phyloP scores from a whole-genome alignment of 176 grass and related monocot genomes.

The Rhipidocladum racemiflorum region DNA sequence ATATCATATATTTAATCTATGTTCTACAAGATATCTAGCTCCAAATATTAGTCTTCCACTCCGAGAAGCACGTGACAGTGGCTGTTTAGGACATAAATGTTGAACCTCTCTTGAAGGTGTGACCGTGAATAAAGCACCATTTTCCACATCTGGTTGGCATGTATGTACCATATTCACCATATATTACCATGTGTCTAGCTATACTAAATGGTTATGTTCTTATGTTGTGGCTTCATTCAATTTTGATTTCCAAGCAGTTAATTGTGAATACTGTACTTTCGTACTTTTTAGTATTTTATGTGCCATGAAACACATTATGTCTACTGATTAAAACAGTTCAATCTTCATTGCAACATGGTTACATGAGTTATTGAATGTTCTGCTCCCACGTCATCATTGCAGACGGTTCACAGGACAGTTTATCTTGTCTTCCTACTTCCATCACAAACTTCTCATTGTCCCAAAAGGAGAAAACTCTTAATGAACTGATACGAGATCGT shows the following conservation, averaged over 20 bases:
- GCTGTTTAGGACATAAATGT: background rate
- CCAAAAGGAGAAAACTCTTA: conserved; percentile 82
- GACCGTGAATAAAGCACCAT: background rate
- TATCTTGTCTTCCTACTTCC: conserved; percentile 50
- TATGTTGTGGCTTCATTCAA: conserved; percentile 2
- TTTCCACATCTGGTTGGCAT: background rate
- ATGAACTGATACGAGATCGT: conserved; percentile 65
- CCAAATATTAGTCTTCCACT: background rate
- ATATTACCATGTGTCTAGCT: background rate
- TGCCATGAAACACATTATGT: background rate
- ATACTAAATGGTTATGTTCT: background rate
- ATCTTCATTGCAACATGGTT: conserved; percentile 10
- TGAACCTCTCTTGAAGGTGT: background rate
- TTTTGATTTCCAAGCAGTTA: background rate
- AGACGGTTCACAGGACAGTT: conserved; percentile 47
- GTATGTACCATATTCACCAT: background rate
- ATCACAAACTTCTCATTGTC: conserved; percentile 71
- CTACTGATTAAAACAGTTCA: conserved; percentile 9
- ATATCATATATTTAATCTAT: background rate
- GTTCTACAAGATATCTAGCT: background rate
- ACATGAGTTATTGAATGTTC: conserved; percentile 5
- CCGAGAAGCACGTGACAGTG: background rate
- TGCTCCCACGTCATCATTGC: conserved; percentile 45
- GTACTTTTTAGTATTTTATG: background rate
- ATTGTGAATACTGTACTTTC: background rate